A percentile compares a stretch with the other conserved stretches of the same genome.
Conservation (phyloP, 2,329 filamentous ascomycete species). For the Daldinia eschscholtzii region DNA sequence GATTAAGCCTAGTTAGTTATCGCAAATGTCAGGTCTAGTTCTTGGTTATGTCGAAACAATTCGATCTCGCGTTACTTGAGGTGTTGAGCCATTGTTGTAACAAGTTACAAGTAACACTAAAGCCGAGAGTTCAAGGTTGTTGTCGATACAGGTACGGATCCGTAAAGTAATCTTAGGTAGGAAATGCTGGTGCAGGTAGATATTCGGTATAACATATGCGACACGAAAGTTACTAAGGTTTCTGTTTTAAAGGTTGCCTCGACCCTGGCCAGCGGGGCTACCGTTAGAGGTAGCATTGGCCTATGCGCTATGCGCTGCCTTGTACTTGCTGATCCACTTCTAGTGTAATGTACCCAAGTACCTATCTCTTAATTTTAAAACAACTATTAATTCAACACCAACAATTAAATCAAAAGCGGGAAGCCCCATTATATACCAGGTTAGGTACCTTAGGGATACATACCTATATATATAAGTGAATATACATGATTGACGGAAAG, state of each 20-base stretch:
- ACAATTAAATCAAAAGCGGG: too few species aligned
- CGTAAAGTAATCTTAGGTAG: neutral
- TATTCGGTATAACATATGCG: neutral
- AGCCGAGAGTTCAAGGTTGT: neutral
- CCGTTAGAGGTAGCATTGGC: neutral
- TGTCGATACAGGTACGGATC: too few species aligned
- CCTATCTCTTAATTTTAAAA: too few species aligned
- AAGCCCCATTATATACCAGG: too few species aligned
- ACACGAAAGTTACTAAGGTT: conserved; percentile 14
- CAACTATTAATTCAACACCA: too few species aligned
- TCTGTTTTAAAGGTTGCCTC: conserved; percentile 25
- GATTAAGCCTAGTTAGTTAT: neutral
- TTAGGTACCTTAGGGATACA: too few species aligned
- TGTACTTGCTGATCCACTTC: neutral
- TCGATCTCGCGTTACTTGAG: neutral
- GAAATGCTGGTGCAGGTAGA: too few species aligned
- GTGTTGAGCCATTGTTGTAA: neutral
- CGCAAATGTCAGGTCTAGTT: neutral
- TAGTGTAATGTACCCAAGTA: neutral
- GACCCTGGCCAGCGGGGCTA: conserved; percentile 9
- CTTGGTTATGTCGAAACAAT: neutral
- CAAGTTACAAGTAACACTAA: neutral
- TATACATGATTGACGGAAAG: too few species aligned
- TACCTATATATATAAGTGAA: too few species aligned
- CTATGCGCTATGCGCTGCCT: neutral